Base-by-base conservation (phyloP, 345 rosid species). In the Leavenworthia alabamica region DNA sequence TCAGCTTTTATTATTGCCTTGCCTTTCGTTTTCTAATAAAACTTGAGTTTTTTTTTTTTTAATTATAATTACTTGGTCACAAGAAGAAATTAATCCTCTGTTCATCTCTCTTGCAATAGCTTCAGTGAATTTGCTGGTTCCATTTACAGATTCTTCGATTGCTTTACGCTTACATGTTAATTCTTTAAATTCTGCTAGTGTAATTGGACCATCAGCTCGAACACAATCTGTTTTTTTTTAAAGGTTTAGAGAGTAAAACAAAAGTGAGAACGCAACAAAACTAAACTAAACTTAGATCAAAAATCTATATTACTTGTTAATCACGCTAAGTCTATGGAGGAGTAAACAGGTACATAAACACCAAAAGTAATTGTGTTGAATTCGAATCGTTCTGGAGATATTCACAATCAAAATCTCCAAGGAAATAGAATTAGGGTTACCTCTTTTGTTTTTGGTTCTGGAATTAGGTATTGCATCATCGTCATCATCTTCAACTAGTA, bases 71-170 rank as follows among this genome's bases (percentile, higher is more conserved):
- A 89, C 94, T 82, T 80, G 90, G 41, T 84, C 73, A 42, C 58
- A 73, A 4, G 65, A 68, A 51, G 86, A 81, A 66, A 86, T 79
- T 5, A 81, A 60, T 32, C 96, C 96, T 36, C 88, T 80, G 35
- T 77, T 82, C 57, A 84, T 86, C 71, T 82, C 90, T 76, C 89
- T 79, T 0, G 93, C 84, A 77, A 77, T 79, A 3, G 90, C 87
- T 69, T 74, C 78, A 1, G 84, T 81, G 45, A 78, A 55, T 49
- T 49, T 70, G 71, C 86, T 81, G 40, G 78, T 83, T 29, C 59
- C 64, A 73, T 86, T 89, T 64, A 89, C 80, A 13, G 91, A 76
- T 43, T 78, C 86, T 67, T 89, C 89, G 3, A 84, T 70, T 15
- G 74, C 68, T 49, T 80, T 79, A 9, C 94, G 94, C 53, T 70